These are phyloP conservation scores for Aureobasidium sp. DNA, from an alignment of 2,329 filamentous ascomycete species.

Conservation along the genomic window DNA sequence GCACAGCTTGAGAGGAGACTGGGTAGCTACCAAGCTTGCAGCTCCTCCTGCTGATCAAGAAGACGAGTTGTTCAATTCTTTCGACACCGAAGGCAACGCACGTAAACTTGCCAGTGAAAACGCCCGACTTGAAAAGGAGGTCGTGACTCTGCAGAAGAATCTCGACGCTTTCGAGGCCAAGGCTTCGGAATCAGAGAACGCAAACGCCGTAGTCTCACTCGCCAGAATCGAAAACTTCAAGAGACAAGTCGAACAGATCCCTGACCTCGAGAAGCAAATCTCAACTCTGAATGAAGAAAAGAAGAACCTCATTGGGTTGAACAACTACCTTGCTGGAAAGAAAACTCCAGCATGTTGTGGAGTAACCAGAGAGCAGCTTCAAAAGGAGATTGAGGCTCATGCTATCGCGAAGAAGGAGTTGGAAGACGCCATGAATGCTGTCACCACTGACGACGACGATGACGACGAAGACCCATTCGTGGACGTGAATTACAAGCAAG, in stretches of 20 bases:
- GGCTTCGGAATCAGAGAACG: too few species aligned
- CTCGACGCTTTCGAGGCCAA: neutral
- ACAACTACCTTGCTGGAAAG: neutral
- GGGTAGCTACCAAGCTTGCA: neutral
- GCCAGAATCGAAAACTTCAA: neutral
- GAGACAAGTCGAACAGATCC: neutral
- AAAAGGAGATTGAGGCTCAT: slow-evolving; percentile 7
- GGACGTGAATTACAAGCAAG: neutral
- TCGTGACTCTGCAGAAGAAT: neutral
- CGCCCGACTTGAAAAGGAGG: neutral
- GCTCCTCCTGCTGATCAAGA: neutral
- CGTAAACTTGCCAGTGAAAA: neutral
- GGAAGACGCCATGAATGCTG: neutral
- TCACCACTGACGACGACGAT: neutral
- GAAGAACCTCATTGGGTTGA: neutral
- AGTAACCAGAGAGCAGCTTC: neutral
- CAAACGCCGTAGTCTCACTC: neutral
- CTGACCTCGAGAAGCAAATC: neutral
- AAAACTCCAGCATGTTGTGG: neutral
- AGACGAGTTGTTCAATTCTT: neutral
- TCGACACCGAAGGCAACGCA: neutral
- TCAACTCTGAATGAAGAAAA: neutral
- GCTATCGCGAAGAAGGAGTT: neutral
- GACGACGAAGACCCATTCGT: neutral
- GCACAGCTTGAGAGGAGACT: too few species aligned